A percentile compares a stretch with the other conserved stretches of the same genome.
These are phyloP conservation scores for Dittrichia graveolens DNA, from an alignment of 129 eudicot genomes.

Conservation along the genomic window DNA sequence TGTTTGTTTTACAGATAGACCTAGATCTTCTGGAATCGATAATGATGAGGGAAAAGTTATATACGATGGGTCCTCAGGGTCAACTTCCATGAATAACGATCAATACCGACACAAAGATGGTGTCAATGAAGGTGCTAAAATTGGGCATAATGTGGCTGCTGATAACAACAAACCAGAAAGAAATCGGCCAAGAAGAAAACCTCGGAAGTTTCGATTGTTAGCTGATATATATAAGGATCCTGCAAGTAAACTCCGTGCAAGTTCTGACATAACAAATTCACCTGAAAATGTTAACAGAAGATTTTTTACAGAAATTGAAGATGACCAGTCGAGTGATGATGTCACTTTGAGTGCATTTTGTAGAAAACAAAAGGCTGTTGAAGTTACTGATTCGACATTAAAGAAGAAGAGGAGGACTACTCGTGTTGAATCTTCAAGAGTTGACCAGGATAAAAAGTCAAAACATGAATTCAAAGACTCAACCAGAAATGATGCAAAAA, in stretches of 20 bases:
- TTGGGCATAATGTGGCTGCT: slow-evolving; percentile 8
- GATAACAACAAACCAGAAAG: slow-evolving; percentile 2
- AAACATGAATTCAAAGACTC: slow-evolving; percentile 9
- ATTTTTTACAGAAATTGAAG: slow-evolving; percentile 15
- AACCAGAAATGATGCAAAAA: too few species aligned
- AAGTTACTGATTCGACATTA: not conserved
- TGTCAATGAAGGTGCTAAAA: slow-evolving; percentile 17
- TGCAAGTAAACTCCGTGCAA: slow-evolving; percentile 15
- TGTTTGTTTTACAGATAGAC: slow-evolving; percentile 26
- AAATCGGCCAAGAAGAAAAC: slow-evolving; percentile 19
- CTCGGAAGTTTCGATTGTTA: slow-evolving; percentile 29
- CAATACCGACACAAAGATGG: slow-evolving; percentile 11
- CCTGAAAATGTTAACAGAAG: not conserved
- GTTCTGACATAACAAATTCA: not conserved
- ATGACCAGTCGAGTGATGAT: slow-evolving; percentile 16
- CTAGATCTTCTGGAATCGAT: slow-evolving; percentile 10
- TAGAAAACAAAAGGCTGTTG: slow-evolving; percentile 15
- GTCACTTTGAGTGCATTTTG: slow-evolving; percentile 16
- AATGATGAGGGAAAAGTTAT: slow-evolving; percentile 10
- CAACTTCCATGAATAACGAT: slow-evolving; percentile 11
- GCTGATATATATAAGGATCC: slow-evolving; percentile 39
- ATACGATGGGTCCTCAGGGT: slow-evolving; percentile 8
- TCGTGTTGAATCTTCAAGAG: slow-evolving; percentile 16
- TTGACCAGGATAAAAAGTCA: slow-evolving; percentile 27
- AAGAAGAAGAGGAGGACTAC: slow-evolving; percentile 26